Percentiles rank a stretch among this genome's conserved stretches.
These are phyloP conservation scores for Halophytophthora polymorphica DNA, from an alignment of 352 stramenopile genomes.

Conservation along the genomic window DNA sequence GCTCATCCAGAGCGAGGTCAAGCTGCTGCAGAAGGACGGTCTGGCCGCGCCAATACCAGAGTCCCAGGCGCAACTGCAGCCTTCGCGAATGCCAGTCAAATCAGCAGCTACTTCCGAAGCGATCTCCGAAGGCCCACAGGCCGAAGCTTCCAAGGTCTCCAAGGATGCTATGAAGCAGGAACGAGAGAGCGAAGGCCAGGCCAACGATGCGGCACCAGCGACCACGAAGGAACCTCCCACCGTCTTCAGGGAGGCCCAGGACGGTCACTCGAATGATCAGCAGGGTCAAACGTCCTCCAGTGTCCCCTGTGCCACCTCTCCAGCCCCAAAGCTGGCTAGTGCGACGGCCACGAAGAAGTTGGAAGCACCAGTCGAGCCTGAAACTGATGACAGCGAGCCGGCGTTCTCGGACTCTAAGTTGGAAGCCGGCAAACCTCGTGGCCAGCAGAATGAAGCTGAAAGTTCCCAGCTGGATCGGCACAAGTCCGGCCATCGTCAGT, in stretches of 20 bases:
- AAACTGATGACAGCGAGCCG: slow-evolving; percentile 37
- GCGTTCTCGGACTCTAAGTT: slow-evolving; percentile 29
- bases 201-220: no score
- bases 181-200: no score
- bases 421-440: slow-evolving; percentile 12
- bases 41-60: slow-evolving; percentile 8
- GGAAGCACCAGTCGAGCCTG: slow-evolving; percentile 22
- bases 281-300: no score
- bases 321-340: slow-evolving; percentile 7
- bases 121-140: no score
- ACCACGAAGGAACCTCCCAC: no score
- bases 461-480: slow-evolving; percentile 6
- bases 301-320: not conserved
- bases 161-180: no score
- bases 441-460: slow-evolving; percentile 21
- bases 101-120: not conserved
- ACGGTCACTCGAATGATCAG: no score
- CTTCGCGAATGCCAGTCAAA: slow-evolving; percentile 2
- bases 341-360: not conserved
- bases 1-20: slow-evolving; percentile 79
- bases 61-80: slow-evolving; percentile 1
- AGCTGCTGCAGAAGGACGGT: slow-evolving; percentile 55
- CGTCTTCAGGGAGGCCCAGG: no score
- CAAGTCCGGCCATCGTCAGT: slow-evolving; percentile 1
- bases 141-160: no score